Evolutionary conservation across 2,329 filamentous ascomycete species (phyloP).

Genomic region (Penicillium sp.): DNA sequence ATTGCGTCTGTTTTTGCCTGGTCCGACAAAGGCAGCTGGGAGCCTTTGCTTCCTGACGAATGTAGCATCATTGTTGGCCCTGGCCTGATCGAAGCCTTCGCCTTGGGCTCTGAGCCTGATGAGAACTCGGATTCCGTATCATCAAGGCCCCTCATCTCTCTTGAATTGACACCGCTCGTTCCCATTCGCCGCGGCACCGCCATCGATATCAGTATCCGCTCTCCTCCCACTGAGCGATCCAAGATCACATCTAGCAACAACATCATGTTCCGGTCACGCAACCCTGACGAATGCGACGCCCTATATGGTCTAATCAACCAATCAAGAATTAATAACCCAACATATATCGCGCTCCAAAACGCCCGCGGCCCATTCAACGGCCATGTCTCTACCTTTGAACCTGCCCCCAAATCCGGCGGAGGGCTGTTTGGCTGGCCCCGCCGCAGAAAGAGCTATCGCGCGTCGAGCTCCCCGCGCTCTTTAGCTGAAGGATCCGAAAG

Average conservation of each 20-base stretch:
- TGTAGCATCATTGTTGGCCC: slow-evolving; percentile 56
- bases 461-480: slow-evolving; percentile 48
- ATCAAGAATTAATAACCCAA: slow-evolving; percentile 82
- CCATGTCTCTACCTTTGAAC: slow-evolving; percentile 44
- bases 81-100: slow-evolving; percentile 57
- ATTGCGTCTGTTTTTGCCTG: slow-evolving; percentile 56
- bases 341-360: slow-evolving; percentile 70
- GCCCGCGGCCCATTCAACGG: slow-evolving; percentile 53
- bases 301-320: slow-evolving; percentile 82
- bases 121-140: slow-evolving; percentile 8
- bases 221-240: slow-evolving; percentile 66
- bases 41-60: slow-evolving; percentile 53
- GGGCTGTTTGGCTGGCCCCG: slow-evolving; percentile 46
- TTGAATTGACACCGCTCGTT: slow-evolving; percentile 85
- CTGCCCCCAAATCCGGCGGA: slow-evolving; percentile 31
- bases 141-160: slow-evolving; percentile 50
- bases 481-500: slow-evolving; percentile 60
- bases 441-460: slow-evolving; percentile 48
- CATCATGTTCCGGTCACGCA: slow-evolving; percentile 81
- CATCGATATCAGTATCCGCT: slow-evolving; percentile 87
- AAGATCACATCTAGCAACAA: slow-evolving; percentile 63
- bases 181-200: slow-evolving; percentile 83
- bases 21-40: slow-evolving; percentile 56
- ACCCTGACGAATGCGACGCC: slow-evolving; percentile 65
- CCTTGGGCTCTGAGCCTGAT: slow-evolving; percentile 40